Base-by-base conservation (phyloP, 495 filamentous ascomycete genomes). In the Penicillium angulare region DNA sequence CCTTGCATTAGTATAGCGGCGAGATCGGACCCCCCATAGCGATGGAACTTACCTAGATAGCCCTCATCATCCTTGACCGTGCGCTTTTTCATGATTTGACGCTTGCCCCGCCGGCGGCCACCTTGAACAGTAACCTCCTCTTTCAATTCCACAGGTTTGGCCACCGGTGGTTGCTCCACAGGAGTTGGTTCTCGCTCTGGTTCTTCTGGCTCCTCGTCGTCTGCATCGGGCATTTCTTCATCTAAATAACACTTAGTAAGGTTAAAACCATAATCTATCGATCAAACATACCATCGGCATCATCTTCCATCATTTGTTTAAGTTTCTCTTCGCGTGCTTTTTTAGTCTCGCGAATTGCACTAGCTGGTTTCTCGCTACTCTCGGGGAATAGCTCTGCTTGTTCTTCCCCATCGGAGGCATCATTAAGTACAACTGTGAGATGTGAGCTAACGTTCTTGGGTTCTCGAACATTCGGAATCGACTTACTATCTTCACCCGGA, bases 61-160 rank as follows among this genome's bases (percentile, higher is more conserved):
- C 93, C 92, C 52, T 97, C 89, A 34, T 92, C 89, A 62, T 98
- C 95, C 75, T 91, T 89, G 42, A 86, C 75, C 34, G 86, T 91
- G 75, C 86, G 87, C 78, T 93, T 97, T 71, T 88, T 91, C 79
- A 86, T 90, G 8, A 97, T 79, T 60, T 86, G 85, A 49, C 93
- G 82, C 67, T 83, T 84, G 43, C 90, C 92, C 50, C 92, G 79
- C 24, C 89, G 78, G 47, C 90, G 81, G 8, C 90, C 89, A 12
- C 80, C 80, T 32, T 75, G 67, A 0, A 79, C 74, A 5, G 67
- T 73, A 1, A 74, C 66, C 43, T 77, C 66, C 34, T 72, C 69
- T 49, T 77, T 76, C 0, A 66, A 65, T 38, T 63, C 69, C 18
- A 38, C 62, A 15, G 50, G 65, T 50, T 73, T 79, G 60, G 75